These are phyloP conservation scores for Aspergillus bridgeri DNA, from an alignment of 495 filamentous ascomycete species.

Conservation along the genomic window DNA sequence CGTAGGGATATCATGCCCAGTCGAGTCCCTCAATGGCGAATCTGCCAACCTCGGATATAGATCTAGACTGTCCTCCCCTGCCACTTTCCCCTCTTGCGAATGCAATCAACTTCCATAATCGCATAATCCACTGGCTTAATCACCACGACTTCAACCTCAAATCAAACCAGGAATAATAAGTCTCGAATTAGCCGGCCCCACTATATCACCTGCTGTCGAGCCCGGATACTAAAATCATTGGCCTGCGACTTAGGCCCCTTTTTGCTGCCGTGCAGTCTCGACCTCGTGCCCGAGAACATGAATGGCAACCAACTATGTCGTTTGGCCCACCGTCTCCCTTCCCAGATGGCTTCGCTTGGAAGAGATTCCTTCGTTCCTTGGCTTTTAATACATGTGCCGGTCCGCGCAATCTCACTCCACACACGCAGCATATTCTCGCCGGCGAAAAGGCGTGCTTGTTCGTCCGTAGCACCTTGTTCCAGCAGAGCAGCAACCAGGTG, in stretches of 20 bases:
- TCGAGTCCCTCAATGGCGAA: too few species aligned
- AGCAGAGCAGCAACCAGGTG: slow-evolving; percentile 66
- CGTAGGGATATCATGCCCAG: neutral
- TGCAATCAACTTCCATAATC: neutral
- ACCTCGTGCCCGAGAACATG: neutral
- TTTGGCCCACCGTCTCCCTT: neutral
- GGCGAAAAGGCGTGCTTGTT: slow-evolving; percentile 53
- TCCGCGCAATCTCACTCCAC: slow-evolving; percentile 55
- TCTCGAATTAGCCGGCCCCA: too few species aligned
- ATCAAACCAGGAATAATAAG: too few species aligned
- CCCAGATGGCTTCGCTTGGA: neutral
- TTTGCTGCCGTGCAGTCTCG: neutral
- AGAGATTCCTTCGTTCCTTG: neutral
- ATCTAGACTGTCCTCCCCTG: too few species aligned
- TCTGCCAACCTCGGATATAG: too few species aligned
- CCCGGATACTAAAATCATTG: neutral
- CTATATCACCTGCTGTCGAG: neutral
- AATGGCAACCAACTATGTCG: neutral
- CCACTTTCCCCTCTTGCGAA: neutral
- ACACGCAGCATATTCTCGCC: slow-evolving; percentile 65
- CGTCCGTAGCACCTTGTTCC: slow-evolving; percentile 54
- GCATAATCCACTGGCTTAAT: neutral
- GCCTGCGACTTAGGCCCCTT: neutral
- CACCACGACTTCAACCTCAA: neutral
- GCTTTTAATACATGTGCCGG: neutral